phyloP scores from a whole-genome alignment of 768 basidiomycete genomes.

The Polyporus arcularius region DNA sequence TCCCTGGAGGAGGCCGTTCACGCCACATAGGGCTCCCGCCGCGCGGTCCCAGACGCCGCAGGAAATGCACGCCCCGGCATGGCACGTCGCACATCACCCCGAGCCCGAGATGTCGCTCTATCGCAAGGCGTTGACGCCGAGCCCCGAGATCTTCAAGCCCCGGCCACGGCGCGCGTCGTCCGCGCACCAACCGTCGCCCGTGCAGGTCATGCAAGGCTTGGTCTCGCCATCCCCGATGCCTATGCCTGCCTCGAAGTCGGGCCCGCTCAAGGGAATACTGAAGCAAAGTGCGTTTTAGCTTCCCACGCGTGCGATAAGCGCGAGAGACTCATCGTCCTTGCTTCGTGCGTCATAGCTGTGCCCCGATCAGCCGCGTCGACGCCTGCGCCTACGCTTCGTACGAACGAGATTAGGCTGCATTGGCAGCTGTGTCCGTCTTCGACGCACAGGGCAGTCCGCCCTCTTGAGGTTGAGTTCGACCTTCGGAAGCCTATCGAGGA shows the following conservation, averaged over 20 bases:
- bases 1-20: conserved; percentile 4
- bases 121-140: conserved; percentile 12
- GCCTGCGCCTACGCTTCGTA: not conserved
- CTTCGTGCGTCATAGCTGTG: conserved; percentile 1
- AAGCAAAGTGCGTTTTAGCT: conserved; percentile 8
- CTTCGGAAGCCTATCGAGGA: conserved; percentile 5
- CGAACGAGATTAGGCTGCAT: conserved; percentile 14
- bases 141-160: conserved; percentile 12
- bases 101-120: conserved; percentile 6
- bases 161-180: conserved; percentile 15
- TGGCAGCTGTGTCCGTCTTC: conserved; percentile 25
- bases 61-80: not conserved
- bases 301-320: not conserved
- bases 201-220: conserved; percentile 9
- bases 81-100: not conserved
- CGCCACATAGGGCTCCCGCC: conserved; percentile 8
- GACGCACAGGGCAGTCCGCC: not conserved
- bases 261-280: conserved; percentile 13
- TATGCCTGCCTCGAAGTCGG: not conserved
- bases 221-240: conserved; percentile 2
- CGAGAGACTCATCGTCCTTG: conserved; percentile 1
- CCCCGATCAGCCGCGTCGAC: conserved; percentile 2
- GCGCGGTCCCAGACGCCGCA: not conserved
- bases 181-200: not conserved
- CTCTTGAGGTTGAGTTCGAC: conserved; percentile 17